Base-by-base conservation (phyloP, 768 basidiomycete species). In the Termitomyces sp. region DNA sequence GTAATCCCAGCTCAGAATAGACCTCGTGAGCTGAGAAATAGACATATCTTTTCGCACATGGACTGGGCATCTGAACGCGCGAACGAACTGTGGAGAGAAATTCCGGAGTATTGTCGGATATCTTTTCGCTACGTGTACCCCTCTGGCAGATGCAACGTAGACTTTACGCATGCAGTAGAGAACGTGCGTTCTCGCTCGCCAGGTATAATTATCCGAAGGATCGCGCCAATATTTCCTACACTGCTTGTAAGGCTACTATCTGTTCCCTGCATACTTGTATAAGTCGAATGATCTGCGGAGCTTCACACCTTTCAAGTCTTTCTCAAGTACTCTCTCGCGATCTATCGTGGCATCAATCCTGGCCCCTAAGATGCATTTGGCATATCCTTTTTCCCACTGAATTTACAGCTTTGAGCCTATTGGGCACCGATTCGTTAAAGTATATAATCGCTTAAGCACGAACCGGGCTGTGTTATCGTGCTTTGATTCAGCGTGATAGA, bases 51-150 rank as follows among this genome's bases (percentile, higher is more conserved):
- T 49, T 1, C 45, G 45, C 52, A 13, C 39, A 44, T 50, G 45
- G 18, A 44, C 42, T 18, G 4, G 16, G 53, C 2, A 2, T 33
- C 39, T 8, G 7, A 32, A 44, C 28, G 55, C 28, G 28, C n/a
- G n/a, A 33, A 33, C 7, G n/a, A 7, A 32, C 6, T 33, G 22
- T 4, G 35, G 20, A 45, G 38, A 33, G 20, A 59, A 53, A 52
- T 52, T 50, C 46, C 62, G 58, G 58, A 11, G 36, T 24, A 16
- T 51, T 33, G 36, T 63, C 58, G 50, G 62, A 35, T 22, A 52
- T 42, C 36, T 15, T 28, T 22, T 58, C 24, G 36, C 36, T 38
- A 39, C 36, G 36, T 58, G 45, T 55, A 52, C 16, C 4, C 4
- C 36, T 53, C 18, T 32, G 39, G 18, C 6, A 12, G 18, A 18